Conservation (phyloP, 192 early-diverging fungal species). For the Diversispora epigaea region DNA sequence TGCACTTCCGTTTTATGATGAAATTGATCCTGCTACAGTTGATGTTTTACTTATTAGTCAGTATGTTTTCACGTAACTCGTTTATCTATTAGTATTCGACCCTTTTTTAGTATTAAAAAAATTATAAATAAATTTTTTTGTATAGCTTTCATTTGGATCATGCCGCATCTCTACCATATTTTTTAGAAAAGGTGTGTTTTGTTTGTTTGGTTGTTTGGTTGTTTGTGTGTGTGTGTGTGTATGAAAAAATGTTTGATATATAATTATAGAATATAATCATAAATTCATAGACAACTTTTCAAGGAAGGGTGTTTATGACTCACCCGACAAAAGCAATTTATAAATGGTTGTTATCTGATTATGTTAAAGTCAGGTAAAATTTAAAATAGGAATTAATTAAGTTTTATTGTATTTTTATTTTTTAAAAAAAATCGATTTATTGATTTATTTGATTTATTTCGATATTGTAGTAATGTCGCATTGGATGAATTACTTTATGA, state of each 20-base stretch:
- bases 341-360: constrained; percentile 94
- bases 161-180: constrained; percentile 93
- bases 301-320: constrained; percentile 97
- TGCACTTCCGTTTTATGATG: constrained; percentile 93
- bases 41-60: constrained; percentile 93
- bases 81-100: not conserved
- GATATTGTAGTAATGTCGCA: constrained; percentile 59
- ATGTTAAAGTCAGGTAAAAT: constrained; percentile 86
- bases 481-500: constrained; percentile 85
- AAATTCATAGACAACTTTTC: constrained; percentile 77
- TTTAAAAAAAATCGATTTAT: not conserved
- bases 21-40: constrained; percentile 84
- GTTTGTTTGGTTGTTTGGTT: no score
- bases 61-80: constrained; percentile 47
- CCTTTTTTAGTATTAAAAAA: not conserved
- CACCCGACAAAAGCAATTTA: constrained; percentile 98
- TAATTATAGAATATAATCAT: constrained; percentile 6
- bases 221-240: not conserved
- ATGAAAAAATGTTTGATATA: no score
- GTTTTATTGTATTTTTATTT: no score
- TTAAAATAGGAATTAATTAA: no score
- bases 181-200: constrained; percentile 80
- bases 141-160: constrained; percentile 95
- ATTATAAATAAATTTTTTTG: no score
- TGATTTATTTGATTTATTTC: constrained; percentile 10